These are phyloP conservation scores for Aspergillus melleus DNA, from an alignment of 2,329 filamentous ascomycete genomes.

Conservation along the genomic window DNA sequence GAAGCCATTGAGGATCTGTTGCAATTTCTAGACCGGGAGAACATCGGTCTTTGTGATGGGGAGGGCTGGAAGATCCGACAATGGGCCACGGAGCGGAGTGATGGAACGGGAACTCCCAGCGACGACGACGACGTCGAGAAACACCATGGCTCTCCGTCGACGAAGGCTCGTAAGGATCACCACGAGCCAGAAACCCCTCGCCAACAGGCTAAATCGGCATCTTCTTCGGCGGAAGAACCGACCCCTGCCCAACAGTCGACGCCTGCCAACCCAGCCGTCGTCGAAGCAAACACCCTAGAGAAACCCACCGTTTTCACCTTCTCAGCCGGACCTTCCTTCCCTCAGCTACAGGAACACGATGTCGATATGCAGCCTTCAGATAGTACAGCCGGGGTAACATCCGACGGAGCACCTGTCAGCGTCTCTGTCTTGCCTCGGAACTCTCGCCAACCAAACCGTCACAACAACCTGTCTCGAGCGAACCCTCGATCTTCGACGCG, in stretches of 20 bases:
- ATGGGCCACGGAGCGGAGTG: constrained; percentile 55
- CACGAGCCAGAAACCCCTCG: constrained; percentile 27
- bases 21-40: constrained; percentile 78
- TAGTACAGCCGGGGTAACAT: constrained; percentile 27
- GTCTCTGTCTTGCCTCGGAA: constrained; percentile 46
- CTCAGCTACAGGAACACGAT: constrained; percentile 38
- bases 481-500: constrained; percentile 39
- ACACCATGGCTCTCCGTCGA: constrained; percentile 38
- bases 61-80: constrained; percentile 69
- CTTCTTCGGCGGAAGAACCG: constrained; percentile 29
- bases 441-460: constrained; percentile 40
- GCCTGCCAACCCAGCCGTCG: constrained; percentile 19
- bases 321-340: constrained; percentile 42
- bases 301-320: constrained; percentile 45
- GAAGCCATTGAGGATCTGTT: constrained; percentile 90
- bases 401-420: constrained; percentile 39
- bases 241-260: constrained; percentile 23
- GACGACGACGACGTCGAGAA: constrained; percentile 50
- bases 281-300: constrained; percentile 26
- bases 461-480: constrained; percentile 38
- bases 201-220: constrained; percentile 31
- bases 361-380: constrained; percentile 47
- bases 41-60: constrained; percentile 74
- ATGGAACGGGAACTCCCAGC: constrained; percentile 40
- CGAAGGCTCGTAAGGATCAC: constrained; percentile 32